These are phyloP conservation scores for Alternaria incomplexa DNA, from an alignment of 2,329 filamentous ascomycete species.

Conservation along the genomic window DNA sequence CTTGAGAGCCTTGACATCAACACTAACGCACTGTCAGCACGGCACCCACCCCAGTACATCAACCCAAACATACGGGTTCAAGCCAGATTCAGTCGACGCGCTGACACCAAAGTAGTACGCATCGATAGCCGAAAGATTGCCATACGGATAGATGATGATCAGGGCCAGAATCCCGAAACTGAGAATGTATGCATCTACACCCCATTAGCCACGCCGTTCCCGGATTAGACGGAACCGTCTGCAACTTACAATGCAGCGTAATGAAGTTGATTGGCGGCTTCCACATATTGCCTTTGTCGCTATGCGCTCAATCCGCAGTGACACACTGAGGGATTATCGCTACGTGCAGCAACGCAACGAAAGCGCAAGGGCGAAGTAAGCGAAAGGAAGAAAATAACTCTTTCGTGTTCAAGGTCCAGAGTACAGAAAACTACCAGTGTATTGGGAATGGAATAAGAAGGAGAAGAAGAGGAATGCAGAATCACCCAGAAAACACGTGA, in stretches of 20 bases:
- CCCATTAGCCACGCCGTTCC: background rate
- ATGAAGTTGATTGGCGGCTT: slow-evolving; percentile 69
- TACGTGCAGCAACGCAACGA: background rate
- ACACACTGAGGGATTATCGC: background rate
- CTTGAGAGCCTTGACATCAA: slow-evolving; percentile 56
- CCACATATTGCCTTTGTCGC: slow-evolving; percentile 4
- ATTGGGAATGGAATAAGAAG: background rate
- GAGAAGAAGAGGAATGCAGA: background rate
- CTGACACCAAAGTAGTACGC: slow-evolving; percentile 85
- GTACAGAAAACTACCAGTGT: background rate
- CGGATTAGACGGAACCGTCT: background rate
- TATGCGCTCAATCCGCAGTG: background rate
- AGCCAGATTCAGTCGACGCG: slow-evolving; percentile 85
- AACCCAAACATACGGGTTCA: slow-evolving; percentile 71
- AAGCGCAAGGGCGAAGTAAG: background rate
- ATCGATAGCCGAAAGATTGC: slow-evolving; percentile 78
- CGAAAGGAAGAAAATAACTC: background rate
- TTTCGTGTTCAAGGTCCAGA: background rate
- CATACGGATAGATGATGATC: slow-evolving; percentile 73
- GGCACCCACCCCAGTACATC: background rate
- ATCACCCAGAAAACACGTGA: background rate
- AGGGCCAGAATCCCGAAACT: slow-evolving; percentile 76
- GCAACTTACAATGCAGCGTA: slow-evolving; percentile 71
- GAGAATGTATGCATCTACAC: slow-evolving; percentile 78
- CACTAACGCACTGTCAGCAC: slow-evolving; percentile 33